phyloP scores from a whole-genome alignment of 441 rosid genomes.

The Erodium moschatum region DNA sequence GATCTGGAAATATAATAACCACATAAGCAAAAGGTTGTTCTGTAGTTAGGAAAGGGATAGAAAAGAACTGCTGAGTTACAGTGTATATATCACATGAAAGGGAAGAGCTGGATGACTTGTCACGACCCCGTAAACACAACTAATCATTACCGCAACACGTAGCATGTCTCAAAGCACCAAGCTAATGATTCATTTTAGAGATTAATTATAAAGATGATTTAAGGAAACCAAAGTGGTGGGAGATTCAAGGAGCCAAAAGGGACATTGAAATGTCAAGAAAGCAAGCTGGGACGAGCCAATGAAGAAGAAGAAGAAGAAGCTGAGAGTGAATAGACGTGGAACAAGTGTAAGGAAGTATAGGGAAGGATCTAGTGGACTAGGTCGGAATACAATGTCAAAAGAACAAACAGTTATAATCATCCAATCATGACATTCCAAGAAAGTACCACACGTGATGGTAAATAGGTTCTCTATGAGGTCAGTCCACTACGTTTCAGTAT shows the following conservation, averaged over 20 bases:
- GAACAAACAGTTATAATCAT: slow-evolving; percentile 11
- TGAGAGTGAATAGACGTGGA: background rate
- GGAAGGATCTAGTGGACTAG: slow-evolving; percentile 10
- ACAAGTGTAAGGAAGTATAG: slow-evolving; percentile 5
- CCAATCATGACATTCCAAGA: slow-evolving; percentile 14
- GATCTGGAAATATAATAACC: slow-evolving; percentile 5
- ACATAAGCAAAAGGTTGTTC: background rate
- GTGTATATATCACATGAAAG: background rate
- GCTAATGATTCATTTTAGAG: slow-evolving; percentile 2
- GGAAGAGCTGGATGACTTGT: background rate
- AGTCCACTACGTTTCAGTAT: slow-evolving; percentile 6
- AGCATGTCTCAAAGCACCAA: slow-evolving; percentile 9
- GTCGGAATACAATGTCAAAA: slow-evolving; percentile 1
- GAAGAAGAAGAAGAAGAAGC: too few species aligned
- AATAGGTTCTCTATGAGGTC: slow-evolving; percentile 9
- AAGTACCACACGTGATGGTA: slow-evolving; percentile 3
- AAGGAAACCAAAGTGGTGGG: slow-evolving; percentile 4
- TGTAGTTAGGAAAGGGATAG: background rate
- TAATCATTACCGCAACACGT: slow-evolving; percentile 3
- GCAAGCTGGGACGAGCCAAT: background rate
- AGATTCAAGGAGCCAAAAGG: background rate
- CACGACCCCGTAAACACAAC: background rate
- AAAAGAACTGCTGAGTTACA: background rate
- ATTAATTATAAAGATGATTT: background rate
- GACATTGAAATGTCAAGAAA: background rate